These are phyloP conservation scores for Neoboletus brunneissimus DNA, from an alignment of 768 basidiomycete species.

Conservation along the genomic window DNA sequence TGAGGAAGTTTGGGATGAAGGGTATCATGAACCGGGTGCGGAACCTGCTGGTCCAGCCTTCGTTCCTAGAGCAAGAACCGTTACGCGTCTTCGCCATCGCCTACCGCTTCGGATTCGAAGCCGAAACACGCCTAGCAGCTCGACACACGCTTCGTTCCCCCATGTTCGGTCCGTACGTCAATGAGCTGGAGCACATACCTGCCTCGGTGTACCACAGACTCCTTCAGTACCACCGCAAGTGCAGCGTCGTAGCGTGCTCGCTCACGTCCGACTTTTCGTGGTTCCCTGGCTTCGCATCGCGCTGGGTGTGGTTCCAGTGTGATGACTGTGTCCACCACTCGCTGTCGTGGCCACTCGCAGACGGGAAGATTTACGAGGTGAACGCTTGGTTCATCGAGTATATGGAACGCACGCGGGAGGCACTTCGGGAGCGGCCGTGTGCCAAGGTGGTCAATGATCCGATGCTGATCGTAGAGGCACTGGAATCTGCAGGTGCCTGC, in stretches of 20 bases:
- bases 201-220: constrained; percentile 37
- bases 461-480: constrained; percentile 30
- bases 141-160: constrained; percentile 35
- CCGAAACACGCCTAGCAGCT: constrained; percentile 36
- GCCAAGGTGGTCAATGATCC: constrained; percentile 31
- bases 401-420: constrained; percentile 32
- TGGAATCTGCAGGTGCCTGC: constrained; percentile 27
- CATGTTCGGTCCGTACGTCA: constrained; percentile 33
- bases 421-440: constrained; percentile 31
- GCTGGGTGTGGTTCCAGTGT: constrained; percentile 40
- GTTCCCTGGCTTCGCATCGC: constrained; percentile 36
- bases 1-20: constrained; percentile 40
- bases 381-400: constrained; percentile 36
- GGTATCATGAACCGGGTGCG: constrained; percentile 31
- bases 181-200: constrained; percentile 38
- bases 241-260: constrained; percentile 29
- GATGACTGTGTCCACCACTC: constrained; percentile 36
- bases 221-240: constrained; percentile 36
- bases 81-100: constrained; percentile 41
- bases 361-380: constrained; percentile 36
- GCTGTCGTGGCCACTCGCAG: constrained; percentile 34
- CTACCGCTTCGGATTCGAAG: constrained; percentile 34
- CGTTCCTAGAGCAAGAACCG: constrained; percentile 30
- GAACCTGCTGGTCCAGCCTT: constrained; percentile 24
- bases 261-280: constrained; percentile 37